Evolutionary conservation across 2,329 filamentous ascomycete species (phyloP), one percentile per base, ranked within the genome.

Genomic region (Thermoascus crustaceus): DNA sequence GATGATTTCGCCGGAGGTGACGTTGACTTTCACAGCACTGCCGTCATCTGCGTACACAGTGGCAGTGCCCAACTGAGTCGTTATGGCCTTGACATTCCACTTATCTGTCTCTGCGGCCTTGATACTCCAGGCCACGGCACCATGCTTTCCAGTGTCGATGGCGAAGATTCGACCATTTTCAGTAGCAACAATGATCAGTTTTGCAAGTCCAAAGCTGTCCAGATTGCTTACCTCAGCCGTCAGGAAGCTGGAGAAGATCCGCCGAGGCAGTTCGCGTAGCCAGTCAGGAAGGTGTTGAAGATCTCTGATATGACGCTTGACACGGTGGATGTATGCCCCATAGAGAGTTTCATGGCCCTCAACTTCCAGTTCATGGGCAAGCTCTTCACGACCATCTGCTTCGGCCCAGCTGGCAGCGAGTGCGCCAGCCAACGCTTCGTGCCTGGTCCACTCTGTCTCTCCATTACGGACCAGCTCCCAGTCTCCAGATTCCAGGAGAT

Each of bases 381-480:
- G 68, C 34, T 78, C 73, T 54, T 88, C 82, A 10, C 75, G 74
- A 46, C 81, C 77, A 8, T 81, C 79, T 4, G 85, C 73, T 32
- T 89, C 84, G 1, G 82, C 83, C 74, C 85, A 94, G 7, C 77
- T 76, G 23, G 86, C 88, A 35, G 85, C 80, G 17, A 85, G 71
- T n/a, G 78, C 78, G 29, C 80, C 80, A n/a, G 82, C 80, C 34
- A 98, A 66, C 4, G 83, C 82, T 60, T 98, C 91, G 6, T 79
- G 76, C 16, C 91, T 78, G 29, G 74, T 74, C 91, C 91, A 98
- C 24, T 76, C 77, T 5, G 78, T 53, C 38, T 82, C 81, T 9
- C 88, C 87, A 53, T 95, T 94, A 38, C 83, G 80, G 29, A 94
- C 69, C 34, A 96, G 68, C 16, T 81, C 68, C 85, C 88, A 95